Evolutionary conservation across 2,329 filamentous ascomycete genomes (phyloP), one percentile per base, ranked within the genome.

Genomic region (Xylogone sp.): DNA sequence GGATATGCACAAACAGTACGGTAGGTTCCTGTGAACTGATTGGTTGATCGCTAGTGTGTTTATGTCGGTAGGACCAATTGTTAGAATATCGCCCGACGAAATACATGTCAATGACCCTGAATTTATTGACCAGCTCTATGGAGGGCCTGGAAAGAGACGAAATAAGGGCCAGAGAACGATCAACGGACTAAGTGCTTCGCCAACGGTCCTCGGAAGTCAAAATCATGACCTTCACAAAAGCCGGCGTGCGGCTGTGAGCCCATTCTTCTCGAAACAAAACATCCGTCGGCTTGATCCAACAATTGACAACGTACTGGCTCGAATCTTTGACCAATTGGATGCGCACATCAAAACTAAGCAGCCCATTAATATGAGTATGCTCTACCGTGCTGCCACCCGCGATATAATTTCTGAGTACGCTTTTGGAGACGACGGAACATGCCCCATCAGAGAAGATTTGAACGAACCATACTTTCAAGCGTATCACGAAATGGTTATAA

Each of bases 51-150:
- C 16, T 19, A 22, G 9, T 47, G 9, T 47, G 19, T 34, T 12
- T 21, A 63, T 62, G 34, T 18, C 13, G 10, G 13, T 39, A 52
- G 67, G 72, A 2, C 67, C 65, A 5, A 65, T 69, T 27, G 60
- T 69, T 2, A 55, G 65, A 1, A 64, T 68, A 48, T 66, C 64
- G 46, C 67, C 66, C 1, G 42, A 61, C 10, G 63, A 68, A 34
- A 44, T 69, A 2, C 63, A 65, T 45, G 61, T 66, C 42, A 51
- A 58, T 19, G 64, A 68, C 19, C 58, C 62, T 2, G 55, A 61
- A 3, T 65, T 62, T 53, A 62, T 64, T 34, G 59, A 65, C 29
- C 47, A 56, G 2, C 49, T 69, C 3, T 68, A 65, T 45, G 56
- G 53, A 1, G 50, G 50, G 4, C 47, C 52, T 10, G 58, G 57